A percentile compares a stretch with the other conserved stretches of the same genome.
Evolutionary conservation across 2,329 filamentous ascomycete genomes (phyloP).

Genomic region (Periconia sp.): DNA sequence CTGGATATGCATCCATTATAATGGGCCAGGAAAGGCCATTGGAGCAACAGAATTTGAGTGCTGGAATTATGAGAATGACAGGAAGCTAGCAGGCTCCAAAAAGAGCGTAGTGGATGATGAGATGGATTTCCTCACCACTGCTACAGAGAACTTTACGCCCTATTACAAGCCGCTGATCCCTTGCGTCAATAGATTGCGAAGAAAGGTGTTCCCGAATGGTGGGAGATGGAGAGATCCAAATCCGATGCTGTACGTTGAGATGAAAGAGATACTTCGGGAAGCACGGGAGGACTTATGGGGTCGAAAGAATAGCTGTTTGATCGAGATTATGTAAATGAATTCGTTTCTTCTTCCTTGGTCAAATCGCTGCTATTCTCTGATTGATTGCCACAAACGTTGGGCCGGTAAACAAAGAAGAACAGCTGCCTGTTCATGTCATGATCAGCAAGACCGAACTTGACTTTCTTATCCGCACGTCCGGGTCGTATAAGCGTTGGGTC

Average conservation of each 20-base stretch:
- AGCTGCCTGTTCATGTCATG: no score
- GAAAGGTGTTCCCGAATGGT: conserved; percentile 42
- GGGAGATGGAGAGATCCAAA: conserved; percentile 11
- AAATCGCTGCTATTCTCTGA: no score
- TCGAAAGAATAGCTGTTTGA: conserved; percentile 1
- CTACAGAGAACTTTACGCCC: conserved; percentile 38
- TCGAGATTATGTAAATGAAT: no score
- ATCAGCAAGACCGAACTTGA: no score
- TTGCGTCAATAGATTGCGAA: conserved; percentile 48
- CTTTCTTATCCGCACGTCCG: no score
- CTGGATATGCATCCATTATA: conserved; percentile 54
- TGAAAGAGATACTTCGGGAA: conserved; percentile 16
- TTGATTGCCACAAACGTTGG: no score
- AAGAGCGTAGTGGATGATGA: conserved; percentile 3
- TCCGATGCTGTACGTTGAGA: conserved; percentile 8
- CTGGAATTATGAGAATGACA: conserved; percentile 42
- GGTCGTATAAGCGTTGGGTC: no score
- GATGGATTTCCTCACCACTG: conserved; percentile 32
- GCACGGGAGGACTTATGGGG: conserved; percentile 8
- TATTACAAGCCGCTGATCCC: conserved; percentile 48
- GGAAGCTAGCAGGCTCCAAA: conserved; percentile 11
- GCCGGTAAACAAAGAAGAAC: no score
- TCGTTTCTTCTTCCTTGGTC: no score
- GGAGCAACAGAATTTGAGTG: conserved; percentile 35
- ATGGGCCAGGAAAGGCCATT: conserved; percentile 27